These are phyloP conservation scores for Aspergillus sp. DNA, from an alignment of 2,329 filamentous ascomycete genomes.

Conservation along the genomic window DNA sequence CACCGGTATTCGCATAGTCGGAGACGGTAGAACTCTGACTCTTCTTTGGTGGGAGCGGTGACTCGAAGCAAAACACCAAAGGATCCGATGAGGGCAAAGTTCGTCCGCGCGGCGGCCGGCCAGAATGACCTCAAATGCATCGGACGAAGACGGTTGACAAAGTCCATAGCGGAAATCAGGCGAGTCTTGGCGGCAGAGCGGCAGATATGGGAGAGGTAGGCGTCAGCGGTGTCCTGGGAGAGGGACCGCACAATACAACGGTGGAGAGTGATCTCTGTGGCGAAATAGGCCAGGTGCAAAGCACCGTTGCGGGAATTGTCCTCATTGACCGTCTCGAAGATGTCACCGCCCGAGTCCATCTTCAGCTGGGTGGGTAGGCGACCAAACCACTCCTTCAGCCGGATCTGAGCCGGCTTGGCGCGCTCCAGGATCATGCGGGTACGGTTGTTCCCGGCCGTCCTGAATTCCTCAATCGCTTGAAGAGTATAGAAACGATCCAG, in stretches of 20 bases:
- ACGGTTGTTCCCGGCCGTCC: slow-evolving; percentile 43
- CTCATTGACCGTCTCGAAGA: slow-evolving; percentile 45
- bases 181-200: slow-evolving; percentile 91
- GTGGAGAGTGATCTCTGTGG: slow-evolving; percentile 90
- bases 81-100: slow-evolving; percentile 92
- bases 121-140: slow-evolving; percentile 88
- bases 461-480: slow-evolving; percentile 48
- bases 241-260: slow-evolving; percentile 86
- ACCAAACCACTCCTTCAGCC: slow-evolving; percentile 56
- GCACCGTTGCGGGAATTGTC: slow-evolving; percentile 59
- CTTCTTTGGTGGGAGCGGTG: slow-evolving; percentile 81
- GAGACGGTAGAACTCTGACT: slow-evolving; percentile 88
- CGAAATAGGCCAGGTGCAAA: slow-evolving; percentile 88
- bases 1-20: slow-evolving; percentile 87
- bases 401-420: slow-evolving; percentile 57
- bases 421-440: slow-evolving; percentile 54
- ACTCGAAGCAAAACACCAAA: slow-evolving; percentile 90
- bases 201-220: slow-evolving; percentile 87
- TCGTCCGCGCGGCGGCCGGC: slow-evolving; percentile 58
- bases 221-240: slow-evolving; percentile 59
- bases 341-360: slow-evolving; percentile 52
- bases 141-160: slow-evolving; percentile 87
- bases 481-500: slow-evolving; percentile 56
- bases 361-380: slow-evolving; percentile 51
- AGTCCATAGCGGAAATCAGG: slow-evolving; percentile 94